Percentiles rank a stretch among this genome's conserved stretches.
Evolutionary conservation across 176 grass and related monocot genomes (phyloP).

Genomic region (Stipa capillata): DNA sequence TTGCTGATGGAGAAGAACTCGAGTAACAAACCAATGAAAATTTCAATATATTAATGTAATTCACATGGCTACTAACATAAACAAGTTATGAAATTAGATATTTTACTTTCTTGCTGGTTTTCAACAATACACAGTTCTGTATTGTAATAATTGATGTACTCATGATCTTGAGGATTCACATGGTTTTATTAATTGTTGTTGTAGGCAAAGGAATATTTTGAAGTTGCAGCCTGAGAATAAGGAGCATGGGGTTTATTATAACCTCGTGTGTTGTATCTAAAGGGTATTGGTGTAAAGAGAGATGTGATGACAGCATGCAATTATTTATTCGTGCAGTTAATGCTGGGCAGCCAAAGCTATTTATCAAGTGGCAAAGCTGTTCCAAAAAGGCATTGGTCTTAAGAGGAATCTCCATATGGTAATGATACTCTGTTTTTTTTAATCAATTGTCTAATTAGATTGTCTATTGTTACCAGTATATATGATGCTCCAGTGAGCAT

Average conservation of each 20-base stretch:
- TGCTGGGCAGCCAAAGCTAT: conserved; percentile 91
- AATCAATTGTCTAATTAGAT: neutral
- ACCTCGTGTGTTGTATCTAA: conserved; percentile 88
- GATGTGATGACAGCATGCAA: conserved; percentile 61
- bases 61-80: neutral
- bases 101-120: neutral
- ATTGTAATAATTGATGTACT: neutral
- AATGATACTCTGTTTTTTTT: conserved; percentile 12
- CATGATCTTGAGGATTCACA: neutral
- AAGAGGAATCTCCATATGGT: conserved; percentile 98
- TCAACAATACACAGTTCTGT: neutral
- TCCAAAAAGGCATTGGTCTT: conserved; percentile 86
- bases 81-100: neutral
- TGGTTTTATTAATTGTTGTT: conserved; percentile 21
- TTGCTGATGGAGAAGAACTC: neutral
- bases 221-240: conserved; percentile 81
- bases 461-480: neutral
- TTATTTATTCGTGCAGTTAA: conserved; percentile 67
- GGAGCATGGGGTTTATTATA: conserved; percentile 87
- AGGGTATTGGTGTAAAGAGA: conserved; percentile 93
- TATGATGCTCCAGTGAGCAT: neutral
- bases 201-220: conserved; percentile 89
- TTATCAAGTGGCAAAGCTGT: conserved; percentile 95
- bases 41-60: neutral
- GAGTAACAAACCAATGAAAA: neutral